Base-by-base conservation (phyloP, 257 asterid species). In the Fraxinus anomala region DNA sequence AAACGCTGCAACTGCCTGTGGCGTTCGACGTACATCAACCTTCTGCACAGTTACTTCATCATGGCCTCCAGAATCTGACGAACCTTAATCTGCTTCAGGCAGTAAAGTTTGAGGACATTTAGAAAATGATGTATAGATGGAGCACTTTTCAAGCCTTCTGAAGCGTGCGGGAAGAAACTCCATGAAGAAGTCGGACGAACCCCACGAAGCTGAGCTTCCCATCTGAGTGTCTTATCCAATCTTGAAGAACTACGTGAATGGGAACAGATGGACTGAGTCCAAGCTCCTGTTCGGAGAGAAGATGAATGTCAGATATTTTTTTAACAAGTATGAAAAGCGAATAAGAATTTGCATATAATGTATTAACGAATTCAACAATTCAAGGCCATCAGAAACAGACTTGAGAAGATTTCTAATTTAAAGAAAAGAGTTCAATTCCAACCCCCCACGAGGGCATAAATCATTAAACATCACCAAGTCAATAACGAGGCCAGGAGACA, bases 201-300 rank as follows among this genome's bases (percentile, higher is more conserved):
- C 98, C 98, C 85, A 92, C 83, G 89, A 94, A 92, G 85, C 98
- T 94, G 75, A 94, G 97, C 85, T 94, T 94, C 72, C 98, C 98
- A 0, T 94, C 98, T 0, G 94, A 84, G 65, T 91, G 98, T 74
- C 98, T 80, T 76, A 94, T 91, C 98, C 98, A 94, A 76, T 94
- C 98, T 79, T 94, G 92, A 37, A 94, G 94, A 34, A 94, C 97
- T 72, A 73, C 70, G 3, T 70, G 61, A 26, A 65, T 80, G 59
- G 28, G 72, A 37, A 33, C 74, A 65, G 74, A 56, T 54, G 68
- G 69, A 68, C 23, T 3, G 4, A 79, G 3, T 42, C 65, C 97
- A 12, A 94, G 97, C 87, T 94, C 98, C 98, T 94, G 87, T 66
- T 34, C 4, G 30, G 33, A 28, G 70, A 51, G 56, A 24, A 6